Conservation (phyloP, 148 eudicot species). For the Suaeda aralocaspica region DNA sequence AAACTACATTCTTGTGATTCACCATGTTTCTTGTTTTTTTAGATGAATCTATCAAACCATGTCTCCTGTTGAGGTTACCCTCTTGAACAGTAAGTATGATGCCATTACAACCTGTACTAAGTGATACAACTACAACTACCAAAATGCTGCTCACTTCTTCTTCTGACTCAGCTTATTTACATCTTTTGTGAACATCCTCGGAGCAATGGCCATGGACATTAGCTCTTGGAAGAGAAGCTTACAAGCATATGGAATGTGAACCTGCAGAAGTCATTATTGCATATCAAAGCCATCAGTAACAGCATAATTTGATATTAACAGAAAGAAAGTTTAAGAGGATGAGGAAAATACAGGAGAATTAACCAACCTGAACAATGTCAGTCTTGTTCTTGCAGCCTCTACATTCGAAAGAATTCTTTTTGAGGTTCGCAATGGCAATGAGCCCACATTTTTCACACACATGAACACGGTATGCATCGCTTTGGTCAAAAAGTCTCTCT, state of each 20-base stretch:
- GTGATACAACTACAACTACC: too few species aligned
- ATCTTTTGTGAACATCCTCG: constrained; percentile 92
- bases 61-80: too few species aligned
- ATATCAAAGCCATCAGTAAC: not conserved
- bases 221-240: constrained; percentile 97
- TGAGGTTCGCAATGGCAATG: constrained; percentile 88
- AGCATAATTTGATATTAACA: too few species aligned
- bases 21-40: too few species aligned
- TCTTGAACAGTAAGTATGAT: too few species aligned
- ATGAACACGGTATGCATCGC: constrained; percentile 93
- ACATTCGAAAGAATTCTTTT: constrained; percentile 93
- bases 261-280: constrained; percentile 39
- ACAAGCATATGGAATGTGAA: constrained; percentile 94
- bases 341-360: not conserved
- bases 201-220: constrained; percentile 98
- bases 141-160: constrained; percentile 61
- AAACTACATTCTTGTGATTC: too few species aligned
- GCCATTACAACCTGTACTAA: too few species aligned
- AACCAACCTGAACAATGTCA: constrained; percentile 86
- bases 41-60: too few species aligned
- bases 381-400: constrained; percentile 96
- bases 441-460: constrained; percentile 92
- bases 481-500: constrained; percentile 95
- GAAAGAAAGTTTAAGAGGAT: not conserved
- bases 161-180: constrained; percentile 59